These are phyloP conservation scores for Excoecaria agallocha DNA, from an alignment of 345 rosid genomes.

Conservation along the genomic window DNA sequence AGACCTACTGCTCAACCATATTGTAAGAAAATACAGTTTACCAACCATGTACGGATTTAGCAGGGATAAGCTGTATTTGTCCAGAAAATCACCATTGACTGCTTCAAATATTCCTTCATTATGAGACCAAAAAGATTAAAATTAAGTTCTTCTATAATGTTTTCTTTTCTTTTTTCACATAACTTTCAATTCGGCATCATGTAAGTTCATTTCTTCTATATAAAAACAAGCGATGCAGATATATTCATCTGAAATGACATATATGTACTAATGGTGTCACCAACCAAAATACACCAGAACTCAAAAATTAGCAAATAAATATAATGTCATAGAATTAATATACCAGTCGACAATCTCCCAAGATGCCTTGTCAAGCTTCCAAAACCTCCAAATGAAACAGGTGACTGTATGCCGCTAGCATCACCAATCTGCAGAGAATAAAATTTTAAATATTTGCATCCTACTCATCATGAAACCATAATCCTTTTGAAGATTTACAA, in stretches of 20 bases:
- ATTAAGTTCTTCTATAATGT: conserved; percentile 7
- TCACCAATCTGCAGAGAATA: conserved; percentile 82
- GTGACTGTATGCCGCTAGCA: conserved; percentile 98
- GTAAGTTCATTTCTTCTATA: not conserved
- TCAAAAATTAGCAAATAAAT: conserved; percentile 1
- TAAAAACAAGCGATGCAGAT: too few species aligned
- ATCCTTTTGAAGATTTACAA: conserved; percentile 11
- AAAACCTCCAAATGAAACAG: conserved; percentile 97
- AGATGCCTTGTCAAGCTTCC: conserved; percentile 97
- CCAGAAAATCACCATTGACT: conserved; percentile 62
- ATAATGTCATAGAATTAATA: conserved; percentile 5
- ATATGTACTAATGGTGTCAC: not conserved
- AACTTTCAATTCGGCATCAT: not conserved
- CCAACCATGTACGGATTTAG: conserved; percentile 93
- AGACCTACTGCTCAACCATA: not conserved
- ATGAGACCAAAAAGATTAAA: conserved; percentile 4
- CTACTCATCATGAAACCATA: conserved; percentile 9
- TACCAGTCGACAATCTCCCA: conserved; percentile 81
- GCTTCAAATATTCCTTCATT: conserved; percentile 78
- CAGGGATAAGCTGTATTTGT: conserved; percentile 71
- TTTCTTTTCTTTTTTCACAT: not conserved
- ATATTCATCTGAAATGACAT: not conserved
- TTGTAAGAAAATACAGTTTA: conserved; percentile 12
- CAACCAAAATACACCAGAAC: conserved; percentile 1
- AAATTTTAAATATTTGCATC: conserved; percentile 14